Base-by-base conservation (phyloP, 2,329 filamentous ascomycete species). In the Nothophaeocryptopus gaeumannii region DNA sequence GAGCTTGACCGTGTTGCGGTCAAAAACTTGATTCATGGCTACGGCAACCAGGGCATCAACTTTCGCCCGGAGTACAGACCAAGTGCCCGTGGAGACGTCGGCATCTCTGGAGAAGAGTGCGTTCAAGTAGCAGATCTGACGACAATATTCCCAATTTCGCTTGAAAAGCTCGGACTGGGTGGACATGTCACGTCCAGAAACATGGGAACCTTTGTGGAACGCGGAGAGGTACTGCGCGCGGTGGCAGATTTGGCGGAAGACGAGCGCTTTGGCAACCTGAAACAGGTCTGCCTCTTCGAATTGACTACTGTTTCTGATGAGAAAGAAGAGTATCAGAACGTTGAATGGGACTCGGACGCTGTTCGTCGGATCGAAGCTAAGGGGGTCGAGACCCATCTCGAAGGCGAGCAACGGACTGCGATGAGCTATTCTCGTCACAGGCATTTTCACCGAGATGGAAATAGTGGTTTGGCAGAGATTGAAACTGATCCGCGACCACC, bases 141-240 rank as follows among this genome's bases (percentile, higher is more conserved):
- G 20, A 26, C 20, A 7, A 26, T 26, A 7, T 26, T 26, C 20
- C 20, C 20, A 26, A 7, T 26, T 7, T 26, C 20, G 7, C 20
- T 26, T 4, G 20, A 26, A 26, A 26, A 26, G 20, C 20, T 26
- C 20, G 20, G 20, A 7, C 20, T 26, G 4, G 3, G 20, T 26
- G 20, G 4, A 26, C 7, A 3, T 26, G 20, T 26, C 20, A 26
- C 20, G 4, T 26, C 20, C 20, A 26, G 20, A 26, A 7, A 26
- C 20, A 26, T 7, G 20, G 20, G 20, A 7, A 26, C 20, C 7
- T 26, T 26, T 56, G 15, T 64, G 59, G 2, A 68, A 52, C 12
- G 51, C 55, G 26, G 56, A 55, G 10, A 65, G 51, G 2, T 55
- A 54, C 15, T 55, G 49, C 45, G 63, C 59, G 46, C 63, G 60